A percentile compares a stretch with the other conserved stretches of the same genome.
These are phyloP conservation scores for Rutstroemia sydowiana DNA, from an alignment of 2,329 filamentous ascomycete genomes.

Conservation along the genomic window DNA sequence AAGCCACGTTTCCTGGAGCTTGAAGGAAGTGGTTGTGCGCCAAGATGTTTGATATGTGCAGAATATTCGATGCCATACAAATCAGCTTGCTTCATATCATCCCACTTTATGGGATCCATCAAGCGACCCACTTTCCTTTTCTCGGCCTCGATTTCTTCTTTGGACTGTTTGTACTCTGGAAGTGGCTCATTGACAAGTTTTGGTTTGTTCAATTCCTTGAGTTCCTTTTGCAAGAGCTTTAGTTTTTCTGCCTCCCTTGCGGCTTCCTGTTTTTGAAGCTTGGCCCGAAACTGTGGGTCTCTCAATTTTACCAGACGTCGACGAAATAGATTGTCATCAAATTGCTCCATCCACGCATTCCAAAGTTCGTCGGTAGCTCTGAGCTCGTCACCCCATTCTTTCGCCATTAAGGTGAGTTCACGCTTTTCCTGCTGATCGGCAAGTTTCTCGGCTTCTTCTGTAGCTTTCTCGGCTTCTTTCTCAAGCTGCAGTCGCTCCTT, in stretches of 20 bases:
- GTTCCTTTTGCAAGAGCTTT: background rate
- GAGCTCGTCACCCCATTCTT: constrained; percentile 4
- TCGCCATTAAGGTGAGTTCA: constrained; percentile 1
- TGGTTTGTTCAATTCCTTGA: constrained; percentile 6
- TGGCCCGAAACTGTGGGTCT: constrained; percentile 12
- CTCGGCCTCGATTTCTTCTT: constrained; percentile 21
- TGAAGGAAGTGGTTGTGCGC: constrained; percentile 44
- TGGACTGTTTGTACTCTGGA: constrained; percentile 16
- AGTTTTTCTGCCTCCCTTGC: constrained; percentile 4
- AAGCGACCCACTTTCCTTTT: constrained; percentile 21
- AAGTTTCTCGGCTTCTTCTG: constrained; percentile 14
- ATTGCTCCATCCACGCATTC: constrained; percentile 1
- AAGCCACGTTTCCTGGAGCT: constrained; percentile 10
- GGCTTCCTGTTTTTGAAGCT: constrained; percentile 7
- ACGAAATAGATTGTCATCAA: constrained; percentile 1
- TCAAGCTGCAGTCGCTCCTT: constrained; percentile 13
- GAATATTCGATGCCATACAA: constrained; percentile 57
- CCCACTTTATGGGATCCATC: constrained; percentile 23
- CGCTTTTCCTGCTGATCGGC: constrained; percentile 13
- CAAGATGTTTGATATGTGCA: constrained; percentile 48
- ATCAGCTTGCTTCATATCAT: constrained; percentile 46
- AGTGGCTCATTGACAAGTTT: constrained; percentile 20
- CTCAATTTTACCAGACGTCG: constrained; percentile 9
- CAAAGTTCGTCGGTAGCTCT: constrained; percentile 2
- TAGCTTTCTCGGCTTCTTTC: constrained; percentile 16